Conservation (phyloP, 2,329 filamentous ascomycete species). For the Lasiodiplodia sp. region DNA sequence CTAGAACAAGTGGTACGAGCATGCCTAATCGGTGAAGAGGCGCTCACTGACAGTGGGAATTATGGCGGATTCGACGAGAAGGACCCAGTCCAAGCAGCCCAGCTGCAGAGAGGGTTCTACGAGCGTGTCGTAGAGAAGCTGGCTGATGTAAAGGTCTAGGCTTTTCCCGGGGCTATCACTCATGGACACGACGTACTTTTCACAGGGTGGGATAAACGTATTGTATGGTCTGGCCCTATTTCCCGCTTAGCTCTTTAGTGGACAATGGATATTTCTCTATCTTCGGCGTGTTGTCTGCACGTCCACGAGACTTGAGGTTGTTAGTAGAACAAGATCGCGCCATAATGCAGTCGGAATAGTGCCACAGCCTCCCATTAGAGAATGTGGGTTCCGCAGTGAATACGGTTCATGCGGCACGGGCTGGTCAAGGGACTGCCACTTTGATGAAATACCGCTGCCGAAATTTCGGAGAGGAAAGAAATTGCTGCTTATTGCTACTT, state of each 20-base stretch:
- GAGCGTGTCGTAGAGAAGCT: conserved; percentile 42
- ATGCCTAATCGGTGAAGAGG: conserved; percentile 42
- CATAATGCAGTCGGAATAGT: neutral
- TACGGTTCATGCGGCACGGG: neutral
- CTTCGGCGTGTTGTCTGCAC: neutral
- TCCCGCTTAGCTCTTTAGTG: neutral
- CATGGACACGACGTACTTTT: neutral
- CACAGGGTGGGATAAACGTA: neutral
- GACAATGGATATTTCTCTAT: neutral
- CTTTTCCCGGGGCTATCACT: neutral
- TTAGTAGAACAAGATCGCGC: neutral
- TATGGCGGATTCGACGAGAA: conserved; percentile 38
- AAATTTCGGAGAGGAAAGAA: conserved; percentile 9
- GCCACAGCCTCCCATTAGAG: neutral
- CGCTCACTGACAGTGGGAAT: conserved; percentile 35
- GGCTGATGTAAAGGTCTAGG: conserved; percentile 38
- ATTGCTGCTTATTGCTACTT: conserved; percentile 25
- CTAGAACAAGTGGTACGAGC: conserved; percentile 39
- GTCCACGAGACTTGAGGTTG: neutral
- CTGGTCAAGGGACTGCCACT: neutral
- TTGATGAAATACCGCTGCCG: neutral
- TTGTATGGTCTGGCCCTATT: neutral
- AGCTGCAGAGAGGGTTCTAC: conserved; percentile 42
- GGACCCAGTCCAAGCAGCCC: conserved; percentile 39
- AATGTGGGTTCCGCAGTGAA: neutral